Conservation (phyloP, 805 yeast genomes). For the Wickerhamomyces silvicola region DNA sequence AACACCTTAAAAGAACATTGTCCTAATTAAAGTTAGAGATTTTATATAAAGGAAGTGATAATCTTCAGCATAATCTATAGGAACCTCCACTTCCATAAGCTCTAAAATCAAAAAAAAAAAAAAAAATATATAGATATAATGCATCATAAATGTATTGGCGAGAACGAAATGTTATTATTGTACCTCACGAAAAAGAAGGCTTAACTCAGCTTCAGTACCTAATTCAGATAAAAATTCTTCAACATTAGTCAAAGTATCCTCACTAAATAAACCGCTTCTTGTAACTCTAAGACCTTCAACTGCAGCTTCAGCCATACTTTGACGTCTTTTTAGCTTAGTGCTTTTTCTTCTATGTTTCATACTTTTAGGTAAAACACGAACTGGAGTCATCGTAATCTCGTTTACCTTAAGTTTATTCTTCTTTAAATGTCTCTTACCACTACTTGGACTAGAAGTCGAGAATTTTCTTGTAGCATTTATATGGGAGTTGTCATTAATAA, state of each 20-base stretch:
- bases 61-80: too few species aligned
- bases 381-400: slow-evolving; percentile 16
- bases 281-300: slow-evolving; percentile 72
- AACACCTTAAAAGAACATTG: too few species aligned
- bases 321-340: slow-evolving; percentile 45
- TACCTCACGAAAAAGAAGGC: slow-evolving; percentile 26
- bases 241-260: slow-evolving; percentile 65
- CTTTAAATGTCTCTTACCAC: slow-evolving; percentile 2
- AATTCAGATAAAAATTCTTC: slow-evolving; percentile 59
- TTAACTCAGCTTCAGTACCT: slow-evolving; percentile 35
- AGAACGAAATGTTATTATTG: neutral
- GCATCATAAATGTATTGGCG: neutral
- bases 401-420: slow-evolving; percentile 9
- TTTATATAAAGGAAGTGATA: too few species aligned
- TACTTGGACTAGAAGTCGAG: slow-evolving; percentile 6
- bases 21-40: too few species aligned
- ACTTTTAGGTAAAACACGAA: slow-evolving; percentile 9
- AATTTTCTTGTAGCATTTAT: slow-evolving; percentile 22
- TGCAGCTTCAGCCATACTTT: slow-evolving; percentile 68
- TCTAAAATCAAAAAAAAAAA: too few species aligned
- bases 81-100: too few species aligned
- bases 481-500: slow-evolving; percentile 24
- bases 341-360: slow-evolving; percentile 16
- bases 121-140: neutral
- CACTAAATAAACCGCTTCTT: slow-evolving; percentile 70